Percentiles rank a stretch among this genome's conserved stretches.
These are phyloP conservation scores for Apophysomyces trapeziformis DNA, from an alignment of 371 early-diverging fungal species.

Conservation along the genomic window DNA sequence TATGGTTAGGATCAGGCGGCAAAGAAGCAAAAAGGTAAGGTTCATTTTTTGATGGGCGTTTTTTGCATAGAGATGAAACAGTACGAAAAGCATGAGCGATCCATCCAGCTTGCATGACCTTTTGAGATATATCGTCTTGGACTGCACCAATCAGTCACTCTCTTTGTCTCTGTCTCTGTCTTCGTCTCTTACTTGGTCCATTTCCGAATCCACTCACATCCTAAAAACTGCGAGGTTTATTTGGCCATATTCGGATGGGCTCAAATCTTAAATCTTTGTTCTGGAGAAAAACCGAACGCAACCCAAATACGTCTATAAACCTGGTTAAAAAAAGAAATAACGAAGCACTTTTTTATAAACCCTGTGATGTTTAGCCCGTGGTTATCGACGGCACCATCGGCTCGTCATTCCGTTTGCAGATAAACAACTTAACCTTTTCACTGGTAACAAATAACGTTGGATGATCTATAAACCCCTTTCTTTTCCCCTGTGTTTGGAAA, in stretches of 20 bases:
- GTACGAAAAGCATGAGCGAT: slow-evolving; percentile 11
- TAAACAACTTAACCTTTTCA: slow-evolving; percentile 8
- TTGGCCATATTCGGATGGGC: slow-evolving; percentile 11
- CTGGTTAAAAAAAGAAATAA: neutral
- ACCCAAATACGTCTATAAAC: too few relatives aligned
- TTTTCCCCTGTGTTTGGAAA: neutral
- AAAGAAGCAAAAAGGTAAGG: slow-evolving; percentile 1
- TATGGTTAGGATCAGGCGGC: slow-evolving; percentile 10
- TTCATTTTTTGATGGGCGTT: slow-evolving; percentile 4
- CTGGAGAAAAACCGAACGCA: neutral
- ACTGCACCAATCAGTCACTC: slow-evolving; percentile 7
- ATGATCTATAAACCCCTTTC: neutral
- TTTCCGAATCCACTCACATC: neutral
- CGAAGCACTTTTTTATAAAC: slow-evolving; percentile 2
- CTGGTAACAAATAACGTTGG: slow-evolving; percentile 7
- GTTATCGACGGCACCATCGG: slow-evolving; percentile 11
- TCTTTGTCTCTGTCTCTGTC: neutral
- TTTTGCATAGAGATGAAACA: slow-evolving; percentile 10
- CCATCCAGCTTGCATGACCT: slow-evolving; percentile 3
- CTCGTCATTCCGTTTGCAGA: slow-evolving; percentile 10
- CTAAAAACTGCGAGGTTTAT: neutral
- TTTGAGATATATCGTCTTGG: neutral
- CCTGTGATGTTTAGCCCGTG: slow-evolving; percentile 11
- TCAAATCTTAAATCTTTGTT: neutral
- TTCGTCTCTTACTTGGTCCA: neutral